A percentile compares a stretch with the other conserved stretches of the same genome.
These are phyloP conservation scores for Botryotinia convoluta DNA, from an alignment of 2,329 filamentous ascomycete genomes.

Conservation along the genomic window DNA sequence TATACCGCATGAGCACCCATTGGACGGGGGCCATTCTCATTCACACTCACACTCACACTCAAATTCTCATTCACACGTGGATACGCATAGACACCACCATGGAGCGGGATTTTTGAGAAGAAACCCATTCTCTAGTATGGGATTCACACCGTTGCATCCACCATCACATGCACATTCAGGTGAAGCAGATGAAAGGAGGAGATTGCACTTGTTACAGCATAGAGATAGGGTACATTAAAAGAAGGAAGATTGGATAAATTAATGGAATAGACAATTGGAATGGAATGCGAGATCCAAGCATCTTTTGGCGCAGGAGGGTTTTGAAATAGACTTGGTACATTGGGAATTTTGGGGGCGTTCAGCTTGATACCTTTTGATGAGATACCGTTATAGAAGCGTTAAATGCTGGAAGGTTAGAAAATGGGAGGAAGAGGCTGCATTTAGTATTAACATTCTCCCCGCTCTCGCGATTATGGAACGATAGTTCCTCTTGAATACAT, in stretches of 20 bases:
- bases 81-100: conserved; percentile 12
- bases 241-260: neutral
- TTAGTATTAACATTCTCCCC: neutral
- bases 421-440: neutral
- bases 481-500: neutral
- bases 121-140: conserved; percentile 30
- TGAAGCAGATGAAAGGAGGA: conserved; percentile 33
- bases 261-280: conserved; percentile 1
- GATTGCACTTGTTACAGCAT: conserved; percentile 32
- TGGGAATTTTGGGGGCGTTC: neutral
- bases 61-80: neutral
- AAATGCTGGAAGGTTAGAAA: neutral
- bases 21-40: neutral
- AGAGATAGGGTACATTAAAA: conserved; percentile 29
- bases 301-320: conserved; percentile 5
- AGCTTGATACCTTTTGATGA: conserved; percentile 15
- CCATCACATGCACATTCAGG: conserved; percentile 26
- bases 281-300: neutral
- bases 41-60: neutral
- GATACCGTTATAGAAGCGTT: conserved; percentile 3
- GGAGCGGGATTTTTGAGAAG: conserved; percentile 18
- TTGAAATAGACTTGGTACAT: neutral
- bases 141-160: conserved; percentile 34
- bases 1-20: conserved; percentile 18
- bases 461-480: neutral